Percentiles rank a stretch among this genome's conserved stretches.
Evolutionary conservation across 768 basidiomycete species (phyloP).

Genomic region (Suillus lakei): DNA sequence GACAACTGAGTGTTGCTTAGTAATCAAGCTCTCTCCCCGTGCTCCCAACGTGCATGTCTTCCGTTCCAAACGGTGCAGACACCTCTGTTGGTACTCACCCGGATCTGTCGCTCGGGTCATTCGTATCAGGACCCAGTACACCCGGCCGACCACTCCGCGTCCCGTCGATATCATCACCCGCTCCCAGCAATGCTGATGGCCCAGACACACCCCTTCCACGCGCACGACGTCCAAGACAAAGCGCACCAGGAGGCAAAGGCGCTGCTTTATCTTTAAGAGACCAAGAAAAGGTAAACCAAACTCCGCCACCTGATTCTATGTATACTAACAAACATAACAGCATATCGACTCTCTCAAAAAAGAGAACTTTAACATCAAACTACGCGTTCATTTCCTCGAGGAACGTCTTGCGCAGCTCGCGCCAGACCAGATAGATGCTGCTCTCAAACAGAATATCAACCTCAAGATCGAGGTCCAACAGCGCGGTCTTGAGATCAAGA

Average conservation of each 20-base stretch:
- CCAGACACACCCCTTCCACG: constrained; percentile 57
- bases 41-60: constrained; percentile 1
- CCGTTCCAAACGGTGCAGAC: constrained; percentile 1
- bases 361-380: constrained; percentile 96
- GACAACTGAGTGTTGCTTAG: neutral
- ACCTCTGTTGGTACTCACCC: constrained; percentile 49
- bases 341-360: constrained; percentile 95
- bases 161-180: constrained; percentile 54
- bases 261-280: constrained; percentile 83
- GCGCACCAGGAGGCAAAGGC: constrained; percentile 32
- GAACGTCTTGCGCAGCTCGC: constrained; percentile 89
- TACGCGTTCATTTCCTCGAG: constrained; percentile 94
- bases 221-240: constrained; percentile 46
- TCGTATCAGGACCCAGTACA: constrained; percentile 57
- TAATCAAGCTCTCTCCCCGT: neutral
- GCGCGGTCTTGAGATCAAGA: constrained; percentile 89
- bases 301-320: constrained; percentile 3
- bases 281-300: constrained; percentile 84
- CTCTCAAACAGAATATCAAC: constrained; percentile 89
- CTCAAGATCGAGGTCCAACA: constrained; percentile 93
- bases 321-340: constrained; percentile 44
- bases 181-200: constrained; percentile 54
- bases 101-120: constrained; percentile 66
- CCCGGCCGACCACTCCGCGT: constrained; percentile 50
- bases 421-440: constrained; percentile 91